phyloP scores from a whole-genome alignment of 177 flowering plant species.

The Vitis hybrid region DNA sequence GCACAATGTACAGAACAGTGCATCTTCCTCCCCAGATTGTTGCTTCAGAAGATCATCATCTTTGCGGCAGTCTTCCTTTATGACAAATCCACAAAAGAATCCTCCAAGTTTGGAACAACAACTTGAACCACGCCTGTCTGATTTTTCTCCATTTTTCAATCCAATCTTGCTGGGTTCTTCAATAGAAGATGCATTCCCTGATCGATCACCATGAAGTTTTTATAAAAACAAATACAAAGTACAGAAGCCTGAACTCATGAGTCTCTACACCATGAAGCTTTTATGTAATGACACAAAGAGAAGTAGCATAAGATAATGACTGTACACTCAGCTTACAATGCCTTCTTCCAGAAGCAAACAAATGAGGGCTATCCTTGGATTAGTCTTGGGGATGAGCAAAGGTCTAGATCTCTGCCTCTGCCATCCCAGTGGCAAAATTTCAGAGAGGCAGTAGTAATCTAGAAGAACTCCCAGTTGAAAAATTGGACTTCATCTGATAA shows the following conservation, averaged over 20 bases:
- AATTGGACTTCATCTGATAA: neutral
- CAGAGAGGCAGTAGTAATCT: neutral
- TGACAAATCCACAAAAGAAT: conserved; percentile 64
- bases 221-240: neutral
- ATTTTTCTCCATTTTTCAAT: conserved; percentile 37
- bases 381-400: neutral
- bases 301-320: neutral
- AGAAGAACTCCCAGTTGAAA: neutral
- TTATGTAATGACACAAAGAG: neutral
- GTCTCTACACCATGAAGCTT: no score
- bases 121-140: conserved; percentile 28
- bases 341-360: neutral
- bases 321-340: neutral
- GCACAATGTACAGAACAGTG: conserved; percentile 92
- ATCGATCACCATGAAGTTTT: conserved; percentile 15
- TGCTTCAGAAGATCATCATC: conserved; percentile 53
- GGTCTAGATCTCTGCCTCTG: neutral
- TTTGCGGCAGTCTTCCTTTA: conserved; percentile 74
- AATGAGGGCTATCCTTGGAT: neutral
- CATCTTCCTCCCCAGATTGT: conserved; percentile 72
- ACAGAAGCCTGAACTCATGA: no score
- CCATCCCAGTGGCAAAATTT: neutral
- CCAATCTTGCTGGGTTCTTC: conserved; percentile 58
- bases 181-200: conserved; percentile 40
- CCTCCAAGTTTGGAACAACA: conserved; percentile 53